Evolutionary conservation across 1,284 basidiomycete genomes (phyloP), one percentile per base, ranked within the genome.

Genomic region (Mycena sp.): DNA sequence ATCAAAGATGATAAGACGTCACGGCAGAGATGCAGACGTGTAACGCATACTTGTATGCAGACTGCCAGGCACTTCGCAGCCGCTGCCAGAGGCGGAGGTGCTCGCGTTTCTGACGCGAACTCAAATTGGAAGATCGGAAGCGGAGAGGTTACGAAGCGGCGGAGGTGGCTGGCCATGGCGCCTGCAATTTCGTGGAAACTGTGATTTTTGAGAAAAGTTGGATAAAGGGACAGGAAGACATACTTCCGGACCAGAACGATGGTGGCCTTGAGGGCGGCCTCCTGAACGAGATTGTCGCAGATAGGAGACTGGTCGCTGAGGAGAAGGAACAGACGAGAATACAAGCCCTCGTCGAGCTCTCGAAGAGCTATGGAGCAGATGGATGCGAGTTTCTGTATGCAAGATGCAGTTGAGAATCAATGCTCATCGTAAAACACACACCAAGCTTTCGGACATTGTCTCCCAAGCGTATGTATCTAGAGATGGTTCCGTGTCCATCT

Each of bases 21-120:
- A 48, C 23, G 65, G 16, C 58, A 41, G 55, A 53, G 44, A 30
- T 38, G 21, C n/a, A 40, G 6, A 32, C n/a, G 30, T 35, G 41
- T 6, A 52, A 0, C 54, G 9, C 78, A 32, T 69, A 92, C 93
- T 77, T 91, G 90, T 65, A 98, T 92, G 76, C 96, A 98, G 56
- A 94, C 83, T 3, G 94, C 92, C 32, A 99, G 83, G 70, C 94
- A 96, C 72, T 92, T 94, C 1, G 96, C 95, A 3, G 95, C 94
- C 1, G 95, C 91, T 29, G 87, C 83, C 16, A 98, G 82, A 11
- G 92, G 88, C 1, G 92, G 90, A 2, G 92, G 89, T 0, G 91
- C 87, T 38, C 88, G 83, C 29, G 87, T 88, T 63, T 91, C 90
- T 11, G 87, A 85, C 12, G 86, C 87, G 76, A 94, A 93, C 70